phyloP scores from a whole-genome alignment of 257 asterid genomes.

The Ligustrum vulgare region DNA sequence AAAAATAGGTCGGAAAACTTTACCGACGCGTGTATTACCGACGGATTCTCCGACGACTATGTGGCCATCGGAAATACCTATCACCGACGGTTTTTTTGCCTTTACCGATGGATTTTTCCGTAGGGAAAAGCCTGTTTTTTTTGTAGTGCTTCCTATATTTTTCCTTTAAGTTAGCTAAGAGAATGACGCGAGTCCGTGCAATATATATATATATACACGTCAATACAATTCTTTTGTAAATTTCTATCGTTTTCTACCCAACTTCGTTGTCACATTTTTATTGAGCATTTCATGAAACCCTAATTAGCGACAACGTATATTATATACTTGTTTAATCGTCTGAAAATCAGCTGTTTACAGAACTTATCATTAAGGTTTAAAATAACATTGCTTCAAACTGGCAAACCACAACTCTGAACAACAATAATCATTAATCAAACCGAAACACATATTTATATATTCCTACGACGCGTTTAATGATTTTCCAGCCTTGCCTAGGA shows the following conservation, averaged over 20 bases:
- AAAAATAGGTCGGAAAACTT: too few species aligned
- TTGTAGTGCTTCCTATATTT: too few species aligned
- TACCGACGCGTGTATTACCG: too few species aligned
- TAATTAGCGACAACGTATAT: not conserved
- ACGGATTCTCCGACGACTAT: too few species aligned
- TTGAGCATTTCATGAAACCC: not conserved
- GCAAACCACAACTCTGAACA: not conserved
- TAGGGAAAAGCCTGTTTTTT: too few species aligned
- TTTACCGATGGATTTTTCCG: too few species aligned
- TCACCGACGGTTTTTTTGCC: too few species aligned
- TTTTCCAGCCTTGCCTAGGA: not conserved
- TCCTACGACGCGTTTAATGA: not conserved
- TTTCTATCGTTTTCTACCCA: not conserved
- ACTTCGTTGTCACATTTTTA: not conserved
- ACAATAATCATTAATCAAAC: not conserved
- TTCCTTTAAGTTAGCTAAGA: too few species aligned
- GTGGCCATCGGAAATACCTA: too few species aligned
- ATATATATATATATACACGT: too few species aligned
- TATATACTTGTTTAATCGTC: not conserved
- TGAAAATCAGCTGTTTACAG: constrained; percentile 27
- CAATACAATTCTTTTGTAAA: too few species aligned
- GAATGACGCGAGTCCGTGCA: too few species aligned
- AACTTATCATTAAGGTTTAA: not conserved
- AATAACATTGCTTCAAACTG: not conserved
- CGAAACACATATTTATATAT: not conserved